Evolutionary conservation across 2,329 filamentous ascomycete genomes (phyloP), one percentile per base, ranked within the genome.

Genomic region (Dactylellina cionopaga): DNA sequence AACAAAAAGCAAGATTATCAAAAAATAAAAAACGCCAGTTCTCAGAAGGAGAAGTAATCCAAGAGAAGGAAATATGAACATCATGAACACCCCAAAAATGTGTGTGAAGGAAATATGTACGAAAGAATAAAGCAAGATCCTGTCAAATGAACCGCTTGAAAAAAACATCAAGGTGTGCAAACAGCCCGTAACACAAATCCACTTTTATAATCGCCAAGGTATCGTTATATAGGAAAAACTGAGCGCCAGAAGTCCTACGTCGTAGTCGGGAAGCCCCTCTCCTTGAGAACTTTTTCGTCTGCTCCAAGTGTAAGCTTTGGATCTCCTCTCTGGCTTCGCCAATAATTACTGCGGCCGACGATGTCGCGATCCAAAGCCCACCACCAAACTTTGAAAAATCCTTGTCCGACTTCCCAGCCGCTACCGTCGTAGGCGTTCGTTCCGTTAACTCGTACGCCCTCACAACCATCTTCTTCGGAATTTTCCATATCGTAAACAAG

Each of bases 401-500:
- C 44, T 31, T 68, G 54, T 10, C 63, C 63, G 17, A 68, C 63
- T 39, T 68, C 63, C 63, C 63, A 68, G 19, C 63, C 63, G 19
- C 63, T 68, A 1, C 63, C 63, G 15, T 68, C 54, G 31, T 59
- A 68, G 33, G 63, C 63, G 15, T 68, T 46, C 6, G 27, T 44
- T 3, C 63, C 63, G 15, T 68, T 68, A 9, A 68, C 49, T 54
- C 63, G 55, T 10, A 68, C 63, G 17, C 63, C 63, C 33, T 68
- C 63, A 15, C 44, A 33, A 4, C 63, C 63, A 25, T 68, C 63
- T 46, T 59, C 63, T 47, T 68, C 63, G n/a, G 63, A 58, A 29
- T 68, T 68, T 17, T 68, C 63, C 63, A 68, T 68, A 24, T 68
- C 63, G 54, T 39, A 59, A 39, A 68, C 37, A 33, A 68, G 37